phyloP scores from a whole-genome alignment of 2,329 filamentous ascomycete genomes.

The Aurifilum marmelostoma region DNA sequence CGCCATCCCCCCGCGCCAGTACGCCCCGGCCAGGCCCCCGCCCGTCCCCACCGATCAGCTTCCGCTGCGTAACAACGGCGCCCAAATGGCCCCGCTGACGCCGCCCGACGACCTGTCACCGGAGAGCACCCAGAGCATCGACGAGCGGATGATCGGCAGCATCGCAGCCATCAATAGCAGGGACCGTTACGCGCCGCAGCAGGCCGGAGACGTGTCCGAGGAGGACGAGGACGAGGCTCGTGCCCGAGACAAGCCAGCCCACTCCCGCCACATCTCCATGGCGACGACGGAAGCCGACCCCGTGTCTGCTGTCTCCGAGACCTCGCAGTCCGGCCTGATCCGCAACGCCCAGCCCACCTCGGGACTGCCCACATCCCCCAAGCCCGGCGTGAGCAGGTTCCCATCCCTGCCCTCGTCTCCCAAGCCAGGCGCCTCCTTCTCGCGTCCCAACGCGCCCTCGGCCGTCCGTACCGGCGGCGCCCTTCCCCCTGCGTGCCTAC shows the following conservation, averaged over 20 bases:
- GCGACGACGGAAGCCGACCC: conserved; percentile 51
- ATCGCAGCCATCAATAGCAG: conserved; percentile 25
- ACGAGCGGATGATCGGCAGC: conserved; percentile 57
- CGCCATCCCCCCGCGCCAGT: conserved; percentile 60
- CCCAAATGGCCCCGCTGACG: conserved; percentile 47
- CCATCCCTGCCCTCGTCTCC: conserved; percentile 53
- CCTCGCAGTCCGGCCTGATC: conserved; percentile 54
- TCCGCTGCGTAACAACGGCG: conserved; percentile 37
- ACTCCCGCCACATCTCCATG: conserved; percentile 45
- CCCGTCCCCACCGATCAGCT: conserved; percentile 55
- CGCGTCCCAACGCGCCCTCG: conserved; percentile 52
- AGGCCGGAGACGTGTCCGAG: conserved; percentile 18
- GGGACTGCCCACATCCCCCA: conserved; percentile 57
- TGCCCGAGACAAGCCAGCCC: conserved; percentile 15
- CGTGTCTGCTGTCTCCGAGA: conserved; percentile 55
- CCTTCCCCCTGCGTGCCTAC: conserved; percentile 64
- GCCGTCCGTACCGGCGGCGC: conserved; percentile 60
- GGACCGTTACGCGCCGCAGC: conserved; percentile 20
- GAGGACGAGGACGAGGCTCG: conserved; percentile 22
- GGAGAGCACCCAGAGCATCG: conserved; percentile 56
- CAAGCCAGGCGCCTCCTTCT: conserved; percentile 52
- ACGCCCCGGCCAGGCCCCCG: conserved; percentile 60
- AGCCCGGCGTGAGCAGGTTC: conserved; percentile 45
- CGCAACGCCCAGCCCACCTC: conserved; percentile 16
- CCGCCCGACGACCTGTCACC: conserved; percentile 49